Base-by-base conservation (phyloP, 768 basidiomycete genomes). In the Naganishia friedmannii region DNA sequence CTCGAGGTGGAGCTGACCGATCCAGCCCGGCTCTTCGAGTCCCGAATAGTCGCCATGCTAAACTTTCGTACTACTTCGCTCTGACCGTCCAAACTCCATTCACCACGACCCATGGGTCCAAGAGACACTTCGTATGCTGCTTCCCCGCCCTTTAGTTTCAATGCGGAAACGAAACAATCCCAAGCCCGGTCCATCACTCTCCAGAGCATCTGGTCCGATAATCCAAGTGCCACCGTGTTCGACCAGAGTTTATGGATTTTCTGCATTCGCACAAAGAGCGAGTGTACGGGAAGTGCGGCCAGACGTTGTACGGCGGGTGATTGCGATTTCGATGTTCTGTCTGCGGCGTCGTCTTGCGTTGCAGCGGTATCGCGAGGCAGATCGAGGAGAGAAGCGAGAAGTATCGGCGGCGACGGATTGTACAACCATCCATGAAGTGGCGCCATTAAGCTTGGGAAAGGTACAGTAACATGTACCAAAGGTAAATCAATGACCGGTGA, bases 191-290 rank as follows among this genome's bases (percentile, higher is more conserved):
- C 88, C 70, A 92, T 84, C 23, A 84, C 84, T 28, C 84, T 83
- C 89, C 89, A 92, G 53, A 91, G 81, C 26, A 82, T 82, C 39
- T 86, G 84, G 73, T 90, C 88, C 65, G 84, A 85, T 1, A 91
- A 79, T 3, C 89, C 89, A n/a, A 92, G 83, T 26, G 86, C 85
- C 70, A 86, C 87, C 2, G 85, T 85, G 76, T 91, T 91, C 69
- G 85, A 83, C 89, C 89, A 92, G 37, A 91, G 78, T 8, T 88
- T 89, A 68, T 87, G 85, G 45, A 90, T 84, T 23, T 55, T 56
- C 26, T 45, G 29, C 51, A 72, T 37, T 13, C 71, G 56, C 19
- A 55, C 48, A n/a, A 66, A 28, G 37, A 65, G 23, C 3, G 58
- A n/a, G 15, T 26, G 34, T 19, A 65, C 26, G 1, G 69, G 53